Evolutionary conservation across 306 rosid species (phyloP).

Genomic region (Bauhinia variegata): DNA sequence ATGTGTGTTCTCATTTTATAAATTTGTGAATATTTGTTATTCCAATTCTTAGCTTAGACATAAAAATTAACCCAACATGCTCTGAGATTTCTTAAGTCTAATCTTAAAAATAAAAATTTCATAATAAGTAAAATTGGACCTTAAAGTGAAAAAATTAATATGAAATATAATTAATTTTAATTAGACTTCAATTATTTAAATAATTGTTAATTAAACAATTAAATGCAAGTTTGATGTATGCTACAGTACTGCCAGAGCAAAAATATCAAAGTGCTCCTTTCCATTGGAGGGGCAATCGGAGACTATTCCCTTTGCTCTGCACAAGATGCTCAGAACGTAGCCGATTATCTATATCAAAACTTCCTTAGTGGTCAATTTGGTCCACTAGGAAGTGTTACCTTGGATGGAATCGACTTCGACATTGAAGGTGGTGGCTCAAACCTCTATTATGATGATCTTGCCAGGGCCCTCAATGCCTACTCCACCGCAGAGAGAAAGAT

Average conservation of each 20-base stretch:
- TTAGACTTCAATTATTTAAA: no score
- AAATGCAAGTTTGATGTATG: no score
- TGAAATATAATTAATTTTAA: no score
- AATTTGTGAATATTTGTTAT: no score
- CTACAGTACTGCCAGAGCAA: conserved; percentile 41
- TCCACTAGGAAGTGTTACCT: conserved; percentile 49
- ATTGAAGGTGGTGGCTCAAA: conserved; percentile 24
- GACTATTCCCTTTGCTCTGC: conserved; percentile 42
- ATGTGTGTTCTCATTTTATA: no score
- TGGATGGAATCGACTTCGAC: conserved; percentile 64
- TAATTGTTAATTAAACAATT: no score
- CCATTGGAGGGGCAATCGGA: conserved; percentile 48
- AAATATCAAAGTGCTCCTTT: conserved; percentile 57
- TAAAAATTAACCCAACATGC: no score
- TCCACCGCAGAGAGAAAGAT: conserved; percentile 4
- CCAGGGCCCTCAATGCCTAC: conserved; percentile 8
- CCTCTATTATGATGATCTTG: conserved; percentile 49
- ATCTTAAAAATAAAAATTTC: no score
- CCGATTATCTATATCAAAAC: conserved; percentile 45
- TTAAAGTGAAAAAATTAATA: no score
- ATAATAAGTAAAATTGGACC: no score
- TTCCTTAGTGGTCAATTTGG: conserved; percentile 46
- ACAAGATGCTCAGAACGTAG: conserved; percentile 37
- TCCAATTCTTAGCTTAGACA: no score
- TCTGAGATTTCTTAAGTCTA: no score